Conservation (phyloP, 163 green algal genomes). For the Coccomyxa subellipsoidea region DNA sequence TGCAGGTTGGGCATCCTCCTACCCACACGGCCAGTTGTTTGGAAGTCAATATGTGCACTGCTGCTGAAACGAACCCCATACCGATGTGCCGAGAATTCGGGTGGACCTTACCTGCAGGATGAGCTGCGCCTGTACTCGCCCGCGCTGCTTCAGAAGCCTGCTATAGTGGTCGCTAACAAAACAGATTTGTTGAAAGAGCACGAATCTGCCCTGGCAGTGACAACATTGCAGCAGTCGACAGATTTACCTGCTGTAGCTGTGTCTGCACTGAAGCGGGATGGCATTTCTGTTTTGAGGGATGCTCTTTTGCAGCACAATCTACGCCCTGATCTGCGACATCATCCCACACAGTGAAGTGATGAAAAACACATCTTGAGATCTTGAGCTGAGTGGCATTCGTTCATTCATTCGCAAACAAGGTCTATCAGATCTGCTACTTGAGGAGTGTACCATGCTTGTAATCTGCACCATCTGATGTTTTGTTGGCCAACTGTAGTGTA, state of each 20-base stretch:
- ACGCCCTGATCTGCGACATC: too few relatives aligned
- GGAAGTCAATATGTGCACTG: too few relatives aligned
- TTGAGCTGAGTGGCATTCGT: too few relatives aligned
- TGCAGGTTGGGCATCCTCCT: slow-evolving; percentile 21
- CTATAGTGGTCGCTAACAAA: slow-evolving; percentile 67
- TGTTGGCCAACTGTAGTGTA: too few relatives aligned
- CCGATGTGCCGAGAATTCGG: neutral
- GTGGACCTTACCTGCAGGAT: slow-evolving; percentile 7
- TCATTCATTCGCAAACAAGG: too few relatives aligned
- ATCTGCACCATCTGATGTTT: too few relatives aligned
- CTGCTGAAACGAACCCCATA: too few relatives aligned
- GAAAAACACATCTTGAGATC: too few relatives aligned
- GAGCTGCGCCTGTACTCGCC: slow-evolving; percentile 37
- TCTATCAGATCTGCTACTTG: too few relatives aligned
- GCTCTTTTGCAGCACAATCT: neutral
- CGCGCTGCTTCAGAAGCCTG: slow-evolving; percentile 28
- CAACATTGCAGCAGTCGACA: neutral
- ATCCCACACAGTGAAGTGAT: too few relatives aligned
- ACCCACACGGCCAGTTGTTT: too few relatives aligned
- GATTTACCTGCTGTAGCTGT: neutral
- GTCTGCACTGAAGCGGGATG: neutral
- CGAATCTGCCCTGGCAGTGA: neutral
- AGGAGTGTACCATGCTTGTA: too few relatives aligned
- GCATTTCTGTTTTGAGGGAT: neutral
- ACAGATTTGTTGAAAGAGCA: slow-evolving; percentile 39